Base-by-base conservation (phyloP, 495 filamentous ascomycete species). In the Penicillium herquei region DNA sequence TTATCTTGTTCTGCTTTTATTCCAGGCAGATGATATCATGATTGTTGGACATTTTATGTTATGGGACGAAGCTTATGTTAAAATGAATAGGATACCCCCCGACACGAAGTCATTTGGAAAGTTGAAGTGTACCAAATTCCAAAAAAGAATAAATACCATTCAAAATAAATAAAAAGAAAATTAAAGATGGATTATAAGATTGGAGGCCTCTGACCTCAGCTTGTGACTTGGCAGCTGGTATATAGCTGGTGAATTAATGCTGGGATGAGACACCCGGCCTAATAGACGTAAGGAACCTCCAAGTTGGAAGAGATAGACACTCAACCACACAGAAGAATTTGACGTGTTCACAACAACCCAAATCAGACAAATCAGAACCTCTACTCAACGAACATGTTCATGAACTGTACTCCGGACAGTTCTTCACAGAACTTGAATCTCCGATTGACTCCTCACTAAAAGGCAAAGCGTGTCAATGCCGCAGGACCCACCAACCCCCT, bases 401-500 rank as follows among this genome's bases (percentile, higher is more conserved):
- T 16, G 11, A 31, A 16, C 7, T 14, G 35, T 13, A n/a, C 34
- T 35, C 17, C 17, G 11, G 9, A 8, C 26, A n/a, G 21, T 54
- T 16, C 30, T 3, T 6, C 31, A 34, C 12, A 48, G 8, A 34
- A 55, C 42, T 59, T 48, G 10, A 26, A 26, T 26, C 35, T 34
- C 39, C 35, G 49, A 55, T 56, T 52, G 45, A 18, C 26, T 55
- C 17, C 49, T 51, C 32, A 47, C 14, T 32, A 41, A 35, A 39
- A 13, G 50, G 49, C 40, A 52, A 59, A 44, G 54, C 33, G 54
- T 34, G 7, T 12, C 7, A 16, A 39, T 7, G 18, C 50, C 57
- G 54, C 54, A 62, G 47, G 35, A 32, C 54, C 54, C 58, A 56
- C 58, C 44, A 35, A 26, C 11, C 33, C 32, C 33, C 21, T 26